Conservation (phyloP, 805 yeast species). For the Wickerhamiella sorbophila region DNA sequence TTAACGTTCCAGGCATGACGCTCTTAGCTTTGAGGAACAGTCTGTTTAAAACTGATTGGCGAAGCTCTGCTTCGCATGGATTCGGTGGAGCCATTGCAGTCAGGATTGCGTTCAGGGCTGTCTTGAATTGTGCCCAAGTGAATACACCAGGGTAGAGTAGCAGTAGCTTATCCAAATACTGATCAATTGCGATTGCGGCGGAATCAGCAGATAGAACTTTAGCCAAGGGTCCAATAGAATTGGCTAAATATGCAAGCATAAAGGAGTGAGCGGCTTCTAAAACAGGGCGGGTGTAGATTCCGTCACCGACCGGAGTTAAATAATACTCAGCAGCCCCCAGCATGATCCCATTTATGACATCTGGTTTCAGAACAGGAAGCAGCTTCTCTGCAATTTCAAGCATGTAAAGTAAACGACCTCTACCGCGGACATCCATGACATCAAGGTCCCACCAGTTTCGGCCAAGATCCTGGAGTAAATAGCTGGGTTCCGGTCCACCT, state of each 20-base stretch:
- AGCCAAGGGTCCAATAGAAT: constrained; percentile 12
- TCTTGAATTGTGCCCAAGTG: constrained; percentile 39
- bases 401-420: constrained; percentile 13
- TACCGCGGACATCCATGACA: not conserved
- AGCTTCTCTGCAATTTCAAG: constrained; percentile 13
- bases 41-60: constrained; percentile 28
- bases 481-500: not conserved
- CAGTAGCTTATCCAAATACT: constrained; percentile 35
- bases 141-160: constrained; percentile 43
- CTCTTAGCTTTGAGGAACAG: constrained; percentile 27
- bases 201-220: constrained; percentile 16
- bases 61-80: constrained; percentile 17
- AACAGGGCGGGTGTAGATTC: constrained; percentile 20
- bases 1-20: constrained; percentile 22
- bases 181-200: constrained; percentile 19
- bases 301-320: constrained; percentile 5
- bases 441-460: not conserved
- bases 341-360: constrained; percentile 6
- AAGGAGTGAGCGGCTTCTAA: constrained; percentile 58
- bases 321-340: constrained; percentile 10
- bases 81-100: constrained; percentile 29
- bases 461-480: not conserved
- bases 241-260: constrained; percentile 26
- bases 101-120: constrained; percentile 45
- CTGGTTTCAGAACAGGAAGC: constrained; percentile 8